Conservation (phyloP, 768 basidiomycete genomes). For the Pisolithus marmoratus region DNA sequence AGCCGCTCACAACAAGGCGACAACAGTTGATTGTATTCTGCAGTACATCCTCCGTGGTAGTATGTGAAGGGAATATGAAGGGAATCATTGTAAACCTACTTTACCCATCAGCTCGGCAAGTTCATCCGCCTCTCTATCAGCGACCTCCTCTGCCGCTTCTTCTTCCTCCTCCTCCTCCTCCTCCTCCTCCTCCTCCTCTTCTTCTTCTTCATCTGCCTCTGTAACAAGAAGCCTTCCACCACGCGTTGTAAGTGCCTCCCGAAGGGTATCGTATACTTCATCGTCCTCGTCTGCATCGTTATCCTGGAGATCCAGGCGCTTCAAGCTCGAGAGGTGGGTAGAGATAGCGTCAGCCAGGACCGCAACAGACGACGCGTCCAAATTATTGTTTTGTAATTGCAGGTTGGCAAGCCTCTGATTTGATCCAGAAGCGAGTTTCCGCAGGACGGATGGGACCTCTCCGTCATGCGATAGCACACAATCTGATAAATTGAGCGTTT, state of each 20-base stretch:
- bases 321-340: slow-evolving; percentile 52
- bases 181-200: slow-evolving; percentile 28
- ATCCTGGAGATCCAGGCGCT: slow-evolving; percentile 79
- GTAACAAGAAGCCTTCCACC: slow-evolving; percentile 61
- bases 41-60: too few relatives aligned
- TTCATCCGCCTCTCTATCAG: slow-evolving; percentile 41
- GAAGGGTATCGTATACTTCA: slow-evolving; percentile 51
- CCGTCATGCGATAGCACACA: slow-evolving; percentile 84
- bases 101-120: slow-evolving; percentile 67
- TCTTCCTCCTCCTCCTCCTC: slow-evolving; percentile 27
- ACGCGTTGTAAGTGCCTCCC: slow-evolving; percentile 50
- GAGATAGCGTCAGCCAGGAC: slow-evolving; percentile 64
- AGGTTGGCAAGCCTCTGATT: slow-evolving; percentile 71
- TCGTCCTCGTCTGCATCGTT: slow-evolving; percentile 83
- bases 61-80: too few relatives aligned
- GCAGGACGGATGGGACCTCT: slow-evolving; percentile 62
- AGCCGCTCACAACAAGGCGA: too few relatives aligned
- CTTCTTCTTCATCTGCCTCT: slow-evolving; percentile 75
- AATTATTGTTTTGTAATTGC: slow-evolving; percentile 89
- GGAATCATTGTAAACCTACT: slow-evolving; percentile 39
- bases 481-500: slow-evolving; percentile 85
- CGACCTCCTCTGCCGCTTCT: slow-evolving; percentile 19
- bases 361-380: slow-evolving; percentile 63
- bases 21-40: too few relatives aligned
- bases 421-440: slow-evolving; percentile 58